A percentile compares a stretch with the other conserved stretches of the same genome.
Evolutionary conservation across 2,329 filamentous ascomycete genomes (phyloP).

Genomic region (Metarhizium sp.): DNA sequence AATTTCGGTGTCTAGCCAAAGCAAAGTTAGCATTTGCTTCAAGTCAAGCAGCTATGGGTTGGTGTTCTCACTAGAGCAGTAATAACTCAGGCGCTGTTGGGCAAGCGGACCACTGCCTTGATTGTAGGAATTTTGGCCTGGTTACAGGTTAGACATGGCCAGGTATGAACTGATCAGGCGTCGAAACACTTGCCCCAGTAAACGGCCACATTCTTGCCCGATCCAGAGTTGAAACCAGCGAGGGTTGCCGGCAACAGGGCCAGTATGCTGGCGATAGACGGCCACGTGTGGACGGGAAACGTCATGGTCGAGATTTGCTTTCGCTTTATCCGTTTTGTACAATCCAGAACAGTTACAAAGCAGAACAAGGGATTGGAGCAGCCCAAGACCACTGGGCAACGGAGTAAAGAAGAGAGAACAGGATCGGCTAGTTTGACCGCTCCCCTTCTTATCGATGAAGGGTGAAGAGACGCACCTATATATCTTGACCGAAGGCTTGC

Average conservation of each 20-base stretch:
- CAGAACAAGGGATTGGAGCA: too few species aligned
- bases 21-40: not conserved
- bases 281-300: too few species aligned
- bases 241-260: slow-evolving; percentile 19
- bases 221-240: slow-evolving; percentile 35
- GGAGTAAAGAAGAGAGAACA: too few species aligned
- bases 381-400: too few species aligned
- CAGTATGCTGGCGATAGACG: slow-evolving; percentile 11
- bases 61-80: slow-evolving; percentile 6
- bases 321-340: too few species aligned
- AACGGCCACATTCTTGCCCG: slow-evolving; percentile 46
- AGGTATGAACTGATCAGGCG: not conserved
- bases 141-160: not conserved
- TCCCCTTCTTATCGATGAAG: too few species aligned
- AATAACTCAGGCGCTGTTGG: slow-evolving; percentile 8
- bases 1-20: not conserved
- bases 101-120: slow-evolving; percentile 15
- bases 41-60: not conserved
- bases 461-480: too few species aligned
- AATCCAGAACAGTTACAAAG: too few species aligned
- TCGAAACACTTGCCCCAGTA: slow-evolving; percentile 49
- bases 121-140: slow-evolving; percentile 51
- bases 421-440: too few species aligned
- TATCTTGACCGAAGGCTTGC: too few species aligned
- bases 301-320: too few species aligned